Evolutionary conservation across 2,329 filamentous ascomycete genomes (phyloP).

Genomic region (Hypoxylon sp.): DNA sequence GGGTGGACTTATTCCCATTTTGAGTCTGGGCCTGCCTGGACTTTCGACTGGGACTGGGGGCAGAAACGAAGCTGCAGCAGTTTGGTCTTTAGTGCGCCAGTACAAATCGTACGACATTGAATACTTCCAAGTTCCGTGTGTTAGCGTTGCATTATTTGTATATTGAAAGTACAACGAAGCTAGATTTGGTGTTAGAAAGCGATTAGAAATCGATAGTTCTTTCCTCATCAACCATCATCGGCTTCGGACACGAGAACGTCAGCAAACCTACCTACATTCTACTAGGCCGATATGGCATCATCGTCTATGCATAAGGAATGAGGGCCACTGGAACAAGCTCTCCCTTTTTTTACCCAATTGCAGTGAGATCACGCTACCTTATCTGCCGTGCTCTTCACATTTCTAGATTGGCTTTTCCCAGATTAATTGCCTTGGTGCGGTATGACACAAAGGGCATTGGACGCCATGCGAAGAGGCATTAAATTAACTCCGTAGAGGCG

Average conservation of each 20-base stretch:
- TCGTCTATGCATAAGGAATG: slow-evolving; percentile 7
- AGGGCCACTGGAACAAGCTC: background rate
- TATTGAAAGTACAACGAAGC: slow-evolving; percentile 17
- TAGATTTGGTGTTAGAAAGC: slow-evolving; percentile 12
- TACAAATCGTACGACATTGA: slow-evolving; percentile 23
- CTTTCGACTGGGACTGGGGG: slow-evolving; percentile 27
- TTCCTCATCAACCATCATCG: slow-evolving; percentile 20
- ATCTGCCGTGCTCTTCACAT: background rate
- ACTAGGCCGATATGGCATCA: slow-evolving; percentile 23
- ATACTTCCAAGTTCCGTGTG: slow-evolving; percentile 13
- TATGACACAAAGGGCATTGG: slow-evolving; percentile 4
- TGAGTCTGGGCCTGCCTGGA: slow-evolving; percentile 33
- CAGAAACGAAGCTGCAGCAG: slow-evolving; percentile 31
- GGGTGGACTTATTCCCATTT: slow-evolving; percentile 11
- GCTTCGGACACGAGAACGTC: slow-evolving; percentile 7
- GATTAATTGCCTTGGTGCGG: slow-evolving; percentile 6
- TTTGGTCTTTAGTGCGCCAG: slow-evolving; percentile 10
- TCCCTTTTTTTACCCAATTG: background rate
- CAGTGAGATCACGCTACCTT: background rate
- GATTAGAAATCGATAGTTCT: slow-evolving; percentile 21
- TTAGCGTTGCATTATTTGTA: slow-evolving; percentile 16
- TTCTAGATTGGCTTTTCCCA: background rate
- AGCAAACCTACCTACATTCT: background rate
- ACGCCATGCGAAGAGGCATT: background rate
- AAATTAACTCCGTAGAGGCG: background rate